Evolutionary conservation across 495 filamentous ascomycete species (phyloP).

Genomic region (Halenospora varia): DNA sequence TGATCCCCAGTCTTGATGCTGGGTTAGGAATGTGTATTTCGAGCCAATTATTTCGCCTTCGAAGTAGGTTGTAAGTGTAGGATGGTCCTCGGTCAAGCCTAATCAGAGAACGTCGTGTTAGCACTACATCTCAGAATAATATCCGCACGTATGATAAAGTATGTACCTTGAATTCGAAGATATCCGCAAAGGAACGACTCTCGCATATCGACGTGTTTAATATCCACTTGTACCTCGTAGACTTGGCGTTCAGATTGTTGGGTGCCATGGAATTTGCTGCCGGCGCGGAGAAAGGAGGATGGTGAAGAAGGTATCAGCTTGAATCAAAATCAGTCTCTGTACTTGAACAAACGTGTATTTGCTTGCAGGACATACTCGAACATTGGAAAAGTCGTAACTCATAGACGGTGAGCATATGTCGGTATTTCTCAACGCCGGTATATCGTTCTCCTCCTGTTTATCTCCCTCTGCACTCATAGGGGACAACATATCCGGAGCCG

Average conservation of each 20-base stretch:
- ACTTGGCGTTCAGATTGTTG: constrained; percentile 87
- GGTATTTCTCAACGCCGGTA: constrained; percentile 10
- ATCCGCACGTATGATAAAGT: background rate
- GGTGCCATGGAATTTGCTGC: constrained; percentile 83
- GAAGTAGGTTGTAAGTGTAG: constrained; percentile 95
- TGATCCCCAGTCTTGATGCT: constrained; percentile 86
- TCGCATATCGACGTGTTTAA: constrained; percentile 92
- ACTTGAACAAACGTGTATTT: background rate
- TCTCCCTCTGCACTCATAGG: constrained; percentile 25
- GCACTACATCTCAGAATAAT: background rate
- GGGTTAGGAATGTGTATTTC: constrained; percentile 89
- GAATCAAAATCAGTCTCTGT: background rate
- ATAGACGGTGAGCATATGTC: constrained; percentile 30
- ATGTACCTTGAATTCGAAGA: constrained; percentile 87
- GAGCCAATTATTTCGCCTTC: constrained; percentile 97
- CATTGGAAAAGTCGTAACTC: constrained; percentile 63
- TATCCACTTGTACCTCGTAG: constrained; percentile 94
- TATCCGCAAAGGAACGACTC: constrained; percentile 97
- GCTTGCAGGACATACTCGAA: constrained; percentile 46
- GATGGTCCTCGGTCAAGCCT: constrained; percentile 95
- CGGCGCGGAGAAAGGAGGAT: constrained; percentile 81
- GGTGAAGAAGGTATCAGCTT: constrained; percentile 59
- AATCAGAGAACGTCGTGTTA: constrained; percentile 3
- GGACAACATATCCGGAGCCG: constrained; percentile 23
- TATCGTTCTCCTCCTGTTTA: constrained; percentile 23